Conservation (phyloP, 371 early-diverging fungal genomes). For the Rhizopus sp. region DNA sequence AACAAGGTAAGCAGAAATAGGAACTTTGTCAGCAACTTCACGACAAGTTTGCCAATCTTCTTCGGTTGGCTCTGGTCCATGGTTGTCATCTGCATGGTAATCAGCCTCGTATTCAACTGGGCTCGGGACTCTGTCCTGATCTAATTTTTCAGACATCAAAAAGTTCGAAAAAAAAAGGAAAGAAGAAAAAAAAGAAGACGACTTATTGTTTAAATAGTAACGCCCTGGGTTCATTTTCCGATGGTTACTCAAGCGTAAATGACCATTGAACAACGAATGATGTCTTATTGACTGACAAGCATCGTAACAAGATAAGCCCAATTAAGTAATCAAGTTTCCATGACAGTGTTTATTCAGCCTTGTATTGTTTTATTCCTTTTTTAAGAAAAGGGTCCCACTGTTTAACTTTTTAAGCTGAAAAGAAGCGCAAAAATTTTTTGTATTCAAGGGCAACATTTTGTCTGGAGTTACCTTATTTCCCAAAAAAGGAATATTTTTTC, state of each 20-base stretch:
- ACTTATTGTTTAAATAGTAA: neutral
- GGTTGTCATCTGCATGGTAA: constrained; percentile 11
- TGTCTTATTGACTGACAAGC: too few relatives aligned
- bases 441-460: neutral
- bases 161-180: neutral
- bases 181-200: constrained; percentile 5
- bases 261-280: constrained; percentile 7
- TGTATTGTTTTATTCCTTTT: too few relatives aligned
- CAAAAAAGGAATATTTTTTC: neutral
- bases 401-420: too few relatives aligned
- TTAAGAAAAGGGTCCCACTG: too few relatives aligned
- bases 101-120: constrained; percentile 9
- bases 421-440: neutral
- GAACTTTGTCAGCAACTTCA: constrained; percentile 43
- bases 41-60: constrained; percentile 42
- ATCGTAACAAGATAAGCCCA: too few relatives aligned
- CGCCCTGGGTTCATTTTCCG: neutral
- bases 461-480: neutral
- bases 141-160: constrained; percentile 22
- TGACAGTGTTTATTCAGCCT: too few relatives aligned
- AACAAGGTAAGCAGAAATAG: constrained; percentile 46
- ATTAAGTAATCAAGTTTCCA: too few relatives aligned
- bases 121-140: constrained; percentile 14
- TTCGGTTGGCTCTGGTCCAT: constrained; percentile 43
- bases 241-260: constrained; percentile 3